These are phyloP conservation scores for Piedraia hortae DNA, from an alignment of 2,329 filamentous ascomycete species.

Conservation along the genomic window DNA sequence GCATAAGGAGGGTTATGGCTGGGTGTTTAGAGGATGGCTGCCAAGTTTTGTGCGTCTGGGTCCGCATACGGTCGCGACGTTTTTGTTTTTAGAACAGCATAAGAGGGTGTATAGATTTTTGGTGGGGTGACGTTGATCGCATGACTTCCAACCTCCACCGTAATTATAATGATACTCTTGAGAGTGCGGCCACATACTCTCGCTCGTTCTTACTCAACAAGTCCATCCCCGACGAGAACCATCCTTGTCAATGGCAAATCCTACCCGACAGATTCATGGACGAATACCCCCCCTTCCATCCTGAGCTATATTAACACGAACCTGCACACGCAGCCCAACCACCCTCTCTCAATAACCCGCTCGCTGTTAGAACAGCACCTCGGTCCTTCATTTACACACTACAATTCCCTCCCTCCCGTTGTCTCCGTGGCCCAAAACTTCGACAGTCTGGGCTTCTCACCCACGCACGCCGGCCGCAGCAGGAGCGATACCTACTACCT, in stretches of 20 bases:
- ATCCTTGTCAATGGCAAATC: conserved; percentile 34
- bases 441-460: conserved; percentile 77
- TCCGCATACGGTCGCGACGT: conserved; percentile 62
- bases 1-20: conserved; percentile 40
- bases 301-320: conserved; percentile 43
- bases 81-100: conserved; percentile 66
- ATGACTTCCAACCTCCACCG: too few relatives aligned
- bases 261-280: conserved; percentile 53
- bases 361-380: conserved; percentile 82
- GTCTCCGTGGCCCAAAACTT: conserved; percentile 77
- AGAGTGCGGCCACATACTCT: too few relatives aligned
- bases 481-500: conserved; percentile 90
- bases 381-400: conserved; percentile 43
- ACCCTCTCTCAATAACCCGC: conserved; percentile 73
- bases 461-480: conserved; percentile 64
- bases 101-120: conserved; percentile 52
- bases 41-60: conserved; percentile 43
- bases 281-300: conserved; percentile 56
- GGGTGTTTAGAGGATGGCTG: conserved; percentile 81
- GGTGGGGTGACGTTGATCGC: too few relatives aligned
- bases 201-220: too few relatives aligned
- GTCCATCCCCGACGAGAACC: too few relatives aligned
- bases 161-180: too few relatives aligned
- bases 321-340: conserved; percentile 73
- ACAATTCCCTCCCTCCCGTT: conserved; percentile 57